phyloP scores from a whole-genome alignment of 108 stramenopile species.

The Stephanodiscus minutulus region DNA sequence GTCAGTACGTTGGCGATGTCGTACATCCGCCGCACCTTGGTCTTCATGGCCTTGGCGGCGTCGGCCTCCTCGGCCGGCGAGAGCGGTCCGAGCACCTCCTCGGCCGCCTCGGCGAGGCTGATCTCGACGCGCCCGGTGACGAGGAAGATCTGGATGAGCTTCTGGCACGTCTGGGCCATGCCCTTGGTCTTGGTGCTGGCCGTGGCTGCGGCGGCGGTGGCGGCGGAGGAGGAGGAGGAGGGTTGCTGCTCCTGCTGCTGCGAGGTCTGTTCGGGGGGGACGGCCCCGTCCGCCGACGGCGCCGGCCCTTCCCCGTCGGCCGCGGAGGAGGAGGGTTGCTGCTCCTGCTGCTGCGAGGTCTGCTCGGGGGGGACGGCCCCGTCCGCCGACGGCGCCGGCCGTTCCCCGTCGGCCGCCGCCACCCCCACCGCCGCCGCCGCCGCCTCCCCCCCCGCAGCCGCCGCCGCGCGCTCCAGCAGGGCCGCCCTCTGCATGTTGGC shows the following conservation, averaged over 20 bases:
- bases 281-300: neutral
- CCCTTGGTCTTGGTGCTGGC: constrained; percentile 62
- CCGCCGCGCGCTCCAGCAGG: constrained; percentile 31
- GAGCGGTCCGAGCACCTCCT: constrained; percentile 70
- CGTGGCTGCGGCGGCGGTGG: constrained; percentile 17
- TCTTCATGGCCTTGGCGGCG: constrained; percentile 69
- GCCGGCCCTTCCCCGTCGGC: too few relatives aligned
- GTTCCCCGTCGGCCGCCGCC: too few relatives aligned
- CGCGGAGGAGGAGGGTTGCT: neutral
- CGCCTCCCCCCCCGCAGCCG: neutral
- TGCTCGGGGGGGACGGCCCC: neutral
- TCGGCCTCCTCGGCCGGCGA: constrained; percentile 22
- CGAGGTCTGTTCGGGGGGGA: neutral
- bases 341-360: too few relatives aligned
- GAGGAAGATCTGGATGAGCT: constrained; percentile 88
- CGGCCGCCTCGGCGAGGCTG: constrained; percentile 71
- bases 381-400: too few relatives aligned
- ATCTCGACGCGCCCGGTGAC: constrained; percentile 62
- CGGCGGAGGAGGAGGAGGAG: neutral
- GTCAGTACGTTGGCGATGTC: constrained; percentile 96
- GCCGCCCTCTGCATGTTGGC: constrained; percentile 69
- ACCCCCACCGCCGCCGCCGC: neutral
- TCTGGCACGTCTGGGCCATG: constrained; percentile 75
- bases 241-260: too few relatives aligned
- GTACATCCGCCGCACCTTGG: constrained; percentile 94